Evolutionary conservation across 1,139 yeast genomes (phyloP).

Genomic region (Geotrichum carabidarum): DNA sequence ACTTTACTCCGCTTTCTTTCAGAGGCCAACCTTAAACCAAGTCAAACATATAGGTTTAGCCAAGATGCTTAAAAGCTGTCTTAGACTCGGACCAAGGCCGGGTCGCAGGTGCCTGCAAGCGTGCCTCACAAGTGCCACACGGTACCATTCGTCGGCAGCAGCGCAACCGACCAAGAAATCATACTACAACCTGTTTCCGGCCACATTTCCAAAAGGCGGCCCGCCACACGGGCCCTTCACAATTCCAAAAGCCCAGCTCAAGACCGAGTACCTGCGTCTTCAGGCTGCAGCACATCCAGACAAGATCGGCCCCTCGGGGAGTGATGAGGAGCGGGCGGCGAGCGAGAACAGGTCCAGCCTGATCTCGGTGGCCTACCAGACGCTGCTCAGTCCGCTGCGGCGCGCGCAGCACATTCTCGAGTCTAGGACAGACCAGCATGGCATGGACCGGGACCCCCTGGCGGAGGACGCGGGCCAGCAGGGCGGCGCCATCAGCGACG

Average conservation of each 20-base stretch:
- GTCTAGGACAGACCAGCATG: conserved; percentile 39
- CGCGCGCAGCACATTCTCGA: conserved; percentile 58
- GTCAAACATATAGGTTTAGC: too few species aligned
- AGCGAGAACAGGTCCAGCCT: conserved; percentile 44
- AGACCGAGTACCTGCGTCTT: conserved; percentile 67
- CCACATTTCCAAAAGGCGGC: conserved; percentile 61
- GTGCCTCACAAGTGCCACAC: too few species aligned
- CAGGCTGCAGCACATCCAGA: conserved; percentile 86
- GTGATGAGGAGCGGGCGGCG: conserved; percentile 22
- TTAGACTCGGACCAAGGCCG: too few species aligned
- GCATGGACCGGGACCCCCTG: conserved; percentile 41
- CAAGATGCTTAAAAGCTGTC: too few species aligned
- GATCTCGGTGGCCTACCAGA: conserved; percentile 71
- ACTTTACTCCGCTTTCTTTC: too few species aligned
- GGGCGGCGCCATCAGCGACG: conserved; percentile 43
- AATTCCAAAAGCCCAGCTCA: conserved; percentile 44
- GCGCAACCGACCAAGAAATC: not conserved
- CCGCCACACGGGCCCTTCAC: conserved; percentile 62
- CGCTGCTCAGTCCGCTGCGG: conserved; percentile 61
- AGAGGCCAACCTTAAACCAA: too few species aligned
- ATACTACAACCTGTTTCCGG: conserved; percentile 64
- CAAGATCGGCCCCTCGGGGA: conserved; percentile 32
- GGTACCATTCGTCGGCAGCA: not conserved
- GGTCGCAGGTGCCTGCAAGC: too few species aligned
- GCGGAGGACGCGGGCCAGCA: conserved; percentile 31